These are phyloP conservation scores for Ceratocystis destructans DNA, from an alignment of 2,329 filamentous ascomycete genomes.

Conservation along the genomic window DNA sequence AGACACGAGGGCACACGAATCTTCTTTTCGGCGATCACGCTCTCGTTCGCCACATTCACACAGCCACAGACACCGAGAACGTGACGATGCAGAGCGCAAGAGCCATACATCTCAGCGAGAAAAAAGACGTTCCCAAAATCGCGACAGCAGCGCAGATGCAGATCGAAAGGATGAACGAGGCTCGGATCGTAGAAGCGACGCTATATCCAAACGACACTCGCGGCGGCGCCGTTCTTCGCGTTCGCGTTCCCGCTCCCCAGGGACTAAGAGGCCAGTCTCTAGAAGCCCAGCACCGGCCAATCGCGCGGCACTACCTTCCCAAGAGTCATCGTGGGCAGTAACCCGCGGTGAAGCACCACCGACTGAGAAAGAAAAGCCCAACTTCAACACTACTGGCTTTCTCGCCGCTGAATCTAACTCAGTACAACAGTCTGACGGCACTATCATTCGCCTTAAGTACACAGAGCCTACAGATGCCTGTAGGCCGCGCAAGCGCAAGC, in stretches of 20 bases:
- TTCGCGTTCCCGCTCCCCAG: not conserved
- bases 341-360: slow-evolving; percentile 33
- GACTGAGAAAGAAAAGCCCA: slow-evolving; percentile 69
- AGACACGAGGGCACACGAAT: not conserved
- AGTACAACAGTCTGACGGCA: slow-evolving; percentile 56
- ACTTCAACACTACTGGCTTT: slow-evolving; percentile 65
- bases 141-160: not conserved
- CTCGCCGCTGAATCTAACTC: slow-evolving; percentile 80
- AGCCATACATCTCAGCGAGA: not conserved
- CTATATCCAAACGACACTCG: not conserved
- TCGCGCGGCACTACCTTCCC: slow-evolving; percentile 43
- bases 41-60: not conserved
- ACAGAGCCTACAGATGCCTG: slow-evolving; percentile 88
- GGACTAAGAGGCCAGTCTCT: not conserved
- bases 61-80: not conserved
- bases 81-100: not conserved
- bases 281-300: not conserved
- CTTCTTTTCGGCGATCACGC: not conserved
- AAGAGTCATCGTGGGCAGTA: slow-evolving; percentile 45
- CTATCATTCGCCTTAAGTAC: slow-evolving; percentile 76
- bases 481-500: slow-evolving; percentile 55
- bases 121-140: not conserved
- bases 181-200: not conserved
- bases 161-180: not conserved
- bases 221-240: not conserved